Evolutionary conservation across 2,329 filamentous ascomycete genomes (phyloP).

Genomic region (Beauveria sp.): DNA sequence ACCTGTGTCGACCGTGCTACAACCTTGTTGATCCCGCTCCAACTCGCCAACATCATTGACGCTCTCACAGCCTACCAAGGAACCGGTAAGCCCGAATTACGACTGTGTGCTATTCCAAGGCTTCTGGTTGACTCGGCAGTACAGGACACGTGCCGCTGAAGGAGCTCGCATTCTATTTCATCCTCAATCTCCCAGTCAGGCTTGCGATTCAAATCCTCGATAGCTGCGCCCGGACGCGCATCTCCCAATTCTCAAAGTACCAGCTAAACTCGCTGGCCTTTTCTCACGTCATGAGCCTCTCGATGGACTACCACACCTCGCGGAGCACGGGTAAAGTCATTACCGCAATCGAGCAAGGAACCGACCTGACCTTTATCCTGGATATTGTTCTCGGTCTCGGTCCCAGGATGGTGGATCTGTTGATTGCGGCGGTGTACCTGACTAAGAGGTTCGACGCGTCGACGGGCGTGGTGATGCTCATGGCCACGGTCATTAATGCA

Average conservation of each 20-base stretch:
- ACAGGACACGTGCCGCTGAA: constrained; percentile 9
- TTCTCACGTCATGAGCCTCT: constrained; percentile 57
- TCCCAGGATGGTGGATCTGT: constrained; percentile 52
- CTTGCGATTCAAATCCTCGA: constrained; percentile 4
- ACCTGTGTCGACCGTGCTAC: constrained; percentile 17
- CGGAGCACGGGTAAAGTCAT: constrained; percentile 56
- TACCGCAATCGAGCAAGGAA: constrained; percentile 53
- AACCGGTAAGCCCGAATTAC: background rate
- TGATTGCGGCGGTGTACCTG: constrained; percentile 53
- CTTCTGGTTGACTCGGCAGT: background rate
- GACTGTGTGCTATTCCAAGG: background rate
- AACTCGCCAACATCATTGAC: constrained; percentile 20
- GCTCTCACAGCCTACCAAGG: constrained; percentile 13
- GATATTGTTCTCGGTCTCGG: constrained; percentile 50
- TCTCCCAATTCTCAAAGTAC: constrained; percentile 31
- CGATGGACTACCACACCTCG: constrained; percentile 59
- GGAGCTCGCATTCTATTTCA: constrained; percentile 10
- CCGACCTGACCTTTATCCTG: constrained; percentile 48
- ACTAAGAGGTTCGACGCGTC: constrained; percentile 41
- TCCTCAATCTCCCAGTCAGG: constrained; percentile 14
- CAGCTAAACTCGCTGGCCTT: constrained; percentile 48
- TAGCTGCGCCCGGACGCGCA: constrained; percentile 16
- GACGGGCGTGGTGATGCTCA: constrained; percentile 18
- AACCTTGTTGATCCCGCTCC: constrained; percentile 20
- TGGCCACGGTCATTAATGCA: constrained; percentile 13